Base-by-base conservation (phyloP, 768 basidiomycete species). In the Tephrocybe sp. region DNA sequence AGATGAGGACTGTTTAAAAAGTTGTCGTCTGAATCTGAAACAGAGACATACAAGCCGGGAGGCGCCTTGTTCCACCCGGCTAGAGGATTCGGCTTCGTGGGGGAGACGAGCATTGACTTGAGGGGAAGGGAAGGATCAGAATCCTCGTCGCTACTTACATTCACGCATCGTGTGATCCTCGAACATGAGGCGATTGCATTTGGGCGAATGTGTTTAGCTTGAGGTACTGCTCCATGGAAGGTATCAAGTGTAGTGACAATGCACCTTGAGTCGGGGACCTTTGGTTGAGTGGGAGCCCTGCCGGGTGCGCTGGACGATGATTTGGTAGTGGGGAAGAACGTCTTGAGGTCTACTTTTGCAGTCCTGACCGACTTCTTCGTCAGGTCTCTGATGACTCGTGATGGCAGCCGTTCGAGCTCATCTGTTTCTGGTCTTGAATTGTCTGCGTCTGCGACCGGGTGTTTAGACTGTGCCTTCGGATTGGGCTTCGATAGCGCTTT, bases 341-440 rank as follows among this genome's bases (percentile, higher is more conserved):
- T 18, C 35, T 48, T 53, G 8, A 53, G 27, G 26, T 50, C 35
- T 15, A 26, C 31, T 26, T 36, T n/a, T 13, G 26, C 32, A 7
- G 48, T 7, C 11, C 28, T 21, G 9, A 38, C 21, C 26, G 37
- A 45, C 38, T 55, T 63, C 38, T 57, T 60, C 11, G 61, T 62
- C 38, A 59, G 43, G 36, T 61, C 58, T 21, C 57, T 44, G 26
- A 63, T 47, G 11, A 50, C 35, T 9, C 41, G 60, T 9, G 49
- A 34, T 12, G 45, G 25, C 13, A 30, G 19, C 15, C 21, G 27
- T 24, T 27, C 30, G 35, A 26, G 19, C 12, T 40, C 36, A 2
- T 40, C 50, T 7, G 9, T n/a, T 30, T 32, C 24, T 25, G 9
- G 30, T 40, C 28, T 11, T 8, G 22, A 19, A 13, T 12, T 15